Conservation (phyloP, 176 grass and related monocot species). For the Aegilops sharonensis region DNA sequence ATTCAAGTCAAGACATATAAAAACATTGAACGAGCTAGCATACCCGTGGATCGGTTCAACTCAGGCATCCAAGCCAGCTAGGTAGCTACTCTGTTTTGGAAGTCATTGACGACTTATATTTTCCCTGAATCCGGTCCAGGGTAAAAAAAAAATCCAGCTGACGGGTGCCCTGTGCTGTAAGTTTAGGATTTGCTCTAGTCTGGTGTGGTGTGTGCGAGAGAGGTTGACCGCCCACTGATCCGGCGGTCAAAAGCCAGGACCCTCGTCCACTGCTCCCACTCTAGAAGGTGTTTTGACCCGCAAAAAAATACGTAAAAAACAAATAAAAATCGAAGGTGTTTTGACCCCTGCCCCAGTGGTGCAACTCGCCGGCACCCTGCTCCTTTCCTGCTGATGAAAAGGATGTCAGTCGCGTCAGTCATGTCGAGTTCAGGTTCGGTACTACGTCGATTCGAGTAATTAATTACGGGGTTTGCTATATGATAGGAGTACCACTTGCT, state of each 20-base stretch:
- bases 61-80: not conserved
- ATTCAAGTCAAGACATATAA: not conserved
- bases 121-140: no score
- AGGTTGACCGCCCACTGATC: not conserved
- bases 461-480: not conserved
- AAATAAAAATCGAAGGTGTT: no score
- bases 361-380: not conserved
- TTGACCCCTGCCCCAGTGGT: not conserved
- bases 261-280: not conserved
- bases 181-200: not conserved
- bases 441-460: not conserved
- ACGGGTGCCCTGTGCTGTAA: slow-evolving; percentile 9
- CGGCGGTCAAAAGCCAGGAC: slow-evolving; percentile 15
- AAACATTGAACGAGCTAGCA: not conserved
- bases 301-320: no score
- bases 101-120: not conserved
- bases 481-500: not conserved
- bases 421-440: not conserved
- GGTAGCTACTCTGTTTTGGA: not conserved
- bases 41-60: not conserved
- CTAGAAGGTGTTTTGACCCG: not conserved
- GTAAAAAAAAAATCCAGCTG: not conserved
- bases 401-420: not conserved
- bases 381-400: not conserved
- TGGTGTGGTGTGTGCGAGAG: not conserved